Conservation (phyloP, 2,329 filamentous ascomycete species). For the Nigrospora osmanthi region DNA sequence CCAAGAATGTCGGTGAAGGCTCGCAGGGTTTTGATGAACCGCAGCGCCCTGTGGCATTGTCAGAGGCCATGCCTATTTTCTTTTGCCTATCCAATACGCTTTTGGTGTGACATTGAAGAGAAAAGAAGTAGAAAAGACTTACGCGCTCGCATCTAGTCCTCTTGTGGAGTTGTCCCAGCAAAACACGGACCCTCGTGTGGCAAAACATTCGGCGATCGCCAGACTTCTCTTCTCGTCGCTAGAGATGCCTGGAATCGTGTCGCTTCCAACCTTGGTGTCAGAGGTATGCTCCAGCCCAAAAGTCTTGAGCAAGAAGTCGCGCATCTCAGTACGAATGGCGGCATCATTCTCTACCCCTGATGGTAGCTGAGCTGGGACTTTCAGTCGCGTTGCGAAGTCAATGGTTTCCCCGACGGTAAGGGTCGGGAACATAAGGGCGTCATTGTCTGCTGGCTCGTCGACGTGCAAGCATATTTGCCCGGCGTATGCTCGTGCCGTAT, state of each 20-base stretch:
- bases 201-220: too few relatives aligned
- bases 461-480: slow-evolving; percentile 53
- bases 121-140: slow-evolving; percentile 8
- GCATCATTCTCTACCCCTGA: neutral
- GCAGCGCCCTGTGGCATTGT: slow-evolving; percentile 35
- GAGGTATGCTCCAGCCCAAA: slow-evolving; percentile 11
- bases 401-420: slow-evolving; percentile 69
- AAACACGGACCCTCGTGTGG: too few relatives aligned
- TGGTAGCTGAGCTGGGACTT: slow-evolving; percentile 2
- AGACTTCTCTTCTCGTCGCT: too few relatives aligned
- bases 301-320: slow-evolving; percentile 50
- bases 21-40: slow-evolving; percentile 43
- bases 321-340: slow-evolving; percentile 39
- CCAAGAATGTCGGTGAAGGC: slow-evolving; percentile 5
- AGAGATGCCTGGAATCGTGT: too few relatives aligned
- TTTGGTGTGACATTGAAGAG: too few relatives aligned
- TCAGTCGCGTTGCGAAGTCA: slow-evolving; percentile 47
- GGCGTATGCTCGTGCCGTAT: slow-evolving; percentile 35
- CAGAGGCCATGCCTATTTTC: slow-evolving; percentile 1
- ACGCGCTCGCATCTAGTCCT: slow-evolving; percentile 16
- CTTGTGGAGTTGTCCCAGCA: too few relatives aligned
- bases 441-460: slow-evolving; percentile 40
- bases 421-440: slow-evolving; percentile 56
- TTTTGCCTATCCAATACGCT: too few relatives aligned
- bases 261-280: too few relatives aligned